Evolutionary conservation across 805 yeast species (phyloP).

Genomic region (Torulaspora gathmanii): DNA sequence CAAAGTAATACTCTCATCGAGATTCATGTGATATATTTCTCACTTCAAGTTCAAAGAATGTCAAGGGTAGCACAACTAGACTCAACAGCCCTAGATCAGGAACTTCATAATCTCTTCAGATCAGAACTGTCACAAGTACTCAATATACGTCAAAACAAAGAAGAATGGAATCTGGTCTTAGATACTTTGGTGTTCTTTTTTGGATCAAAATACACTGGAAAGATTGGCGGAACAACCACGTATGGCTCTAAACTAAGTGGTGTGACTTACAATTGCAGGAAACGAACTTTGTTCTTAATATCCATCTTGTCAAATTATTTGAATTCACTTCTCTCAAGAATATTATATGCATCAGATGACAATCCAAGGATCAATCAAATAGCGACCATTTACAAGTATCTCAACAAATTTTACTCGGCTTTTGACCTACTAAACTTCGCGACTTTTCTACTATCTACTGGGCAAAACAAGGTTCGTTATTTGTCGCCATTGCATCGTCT

Average conservation of each 20-base stretch:
- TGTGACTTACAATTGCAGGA: slow-evolving; percentile 13
- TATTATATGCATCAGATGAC: slow-evolving; percentile 9
- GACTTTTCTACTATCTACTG: slow-evolving; percentile 5
- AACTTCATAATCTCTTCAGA: slow-evolving; percentile 19
- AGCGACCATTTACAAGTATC: background rate
- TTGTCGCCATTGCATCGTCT: slow-evolving; percentile 22
- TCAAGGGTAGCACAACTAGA: slow-evolving; percentile 27
- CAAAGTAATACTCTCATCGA: background rate
- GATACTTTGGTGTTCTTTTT: slow-evolving; percentile 22
- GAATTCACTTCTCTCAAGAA: slow-evolving; percentile 11
- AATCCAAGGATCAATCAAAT: background rate
- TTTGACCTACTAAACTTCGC: slow-evolving; percentile 8
- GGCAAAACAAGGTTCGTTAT: slow-evolving; percentile 4
- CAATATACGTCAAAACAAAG: slow-evolving; percentile 6
- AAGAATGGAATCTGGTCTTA: slow-evolving; percentile 21
- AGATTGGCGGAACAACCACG: slow-evolving; percentile 5
- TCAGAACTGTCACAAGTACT: slow-evolving; percentile 11
- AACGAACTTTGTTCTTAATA: slow-evolving; percentile 15
- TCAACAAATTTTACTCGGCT: slow-evolving; percentile 4
- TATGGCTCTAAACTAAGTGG: slow-evolving; percentile 22
- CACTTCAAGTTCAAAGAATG: slow-evolving; percentile 6
- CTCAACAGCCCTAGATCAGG: slow-evolving; percentile 20
- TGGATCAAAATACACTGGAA: slow-evolving; percentile 12
- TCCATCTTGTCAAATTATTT: slow-evolving; percentile 18
- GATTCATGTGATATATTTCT: too few relatives aligned